Percentiles rank a stretch among this genome's conserved stretches.
Conservation (phyloP, 345 rosid genomes). For the Syzygium aromaticum region DNA sequence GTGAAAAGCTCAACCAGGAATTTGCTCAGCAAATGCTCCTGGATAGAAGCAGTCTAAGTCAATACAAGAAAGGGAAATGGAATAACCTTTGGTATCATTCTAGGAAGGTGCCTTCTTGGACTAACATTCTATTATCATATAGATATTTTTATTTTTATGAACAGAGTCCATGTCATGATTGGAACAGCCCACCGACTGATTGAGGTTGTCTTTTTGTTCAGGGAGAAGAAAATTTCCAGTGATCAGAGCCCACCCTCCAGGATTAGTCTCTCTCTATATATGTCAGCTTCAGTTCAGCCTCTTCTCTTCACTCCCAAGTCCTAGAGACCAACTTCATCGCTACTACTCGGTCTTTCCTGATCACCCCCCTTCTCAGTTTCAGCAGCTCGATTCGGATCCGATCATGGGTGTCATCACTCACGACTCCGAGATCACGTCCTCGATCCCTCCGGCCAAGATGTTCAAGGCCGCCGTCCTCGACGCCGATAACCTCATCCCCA, state of each 20-base stretch:
- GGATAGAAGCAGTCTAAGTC: background rate
- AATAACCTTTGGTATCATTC: background rate
- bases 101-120: background rate
- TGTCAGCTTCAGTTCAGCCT: background rate
- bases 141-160: background rate
- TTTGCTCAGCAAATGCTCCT: background rate
- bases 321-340: background rate
- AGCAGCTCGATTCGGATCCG: background rate
- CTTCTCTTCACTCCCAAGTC: background rate
- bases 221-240: background rate
- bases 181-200: background rate
- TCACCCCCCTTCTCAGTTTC: background rate
- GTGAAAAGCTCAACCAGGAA: background rate
- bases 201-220: background rate
- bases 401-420: slow-evolving; percentile 2
- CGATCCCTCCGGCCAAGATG: slow-evolving; percentile 3
- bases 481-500: slow-evolving; percentile 10
- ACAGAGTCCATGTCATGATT: background rate
- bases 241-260: background rate
- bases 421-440: background rate
- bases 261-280: background rate
- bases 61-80: background rate
- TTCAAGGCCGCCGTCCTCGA: slow-evolving; percentile 20
- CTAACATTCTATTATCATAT: background rate
- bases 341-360: background rate